Percentiles rank a stretch among this genome's conserved stretches.
Conservation (phyloP, 1,284 basidiomycete genomes). For the Heterobasidion irregulare region DNA sequence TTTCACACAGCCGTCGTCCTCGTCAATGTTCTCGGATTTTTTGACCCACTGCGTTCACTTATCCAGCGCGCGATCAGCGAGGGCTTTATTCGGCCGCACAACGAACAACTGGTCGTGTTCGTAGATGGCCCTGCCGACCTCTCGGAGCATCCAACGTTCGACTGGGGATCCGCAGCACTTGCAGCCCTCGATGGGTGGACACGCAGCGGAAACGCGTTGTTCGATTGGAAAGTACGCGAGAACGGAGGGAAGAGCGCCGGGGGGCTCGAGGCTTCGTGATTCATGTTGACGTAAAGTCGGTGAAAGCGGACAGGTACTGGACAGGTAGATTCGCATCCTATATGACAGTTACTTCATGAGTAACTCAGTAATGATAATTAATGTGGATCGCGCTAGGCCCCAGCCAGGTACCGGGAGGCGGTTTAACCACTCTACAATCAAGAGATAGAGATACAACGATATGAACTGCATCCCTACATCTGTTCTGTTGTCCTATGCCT, state of each 20-base stretch:
- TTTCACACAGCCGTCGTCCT: constrained; percentile 59
- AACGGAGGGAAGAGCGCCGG: neutral
- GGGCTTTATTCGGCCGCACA: constrained; percentile 68
- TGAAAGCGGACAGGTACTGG: no score
- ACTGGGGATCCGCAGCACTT: constrained; percentile 74
- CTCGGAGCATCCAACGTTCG: constrained; percentile 47
- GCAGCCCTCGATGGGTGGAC: constrained; percentile 62
- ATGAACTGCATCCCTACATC: no score
- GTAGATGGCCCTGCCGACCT: constrained; percentile 61
- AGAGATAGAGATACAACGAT: no score
- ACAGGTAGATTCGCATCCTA: no score
- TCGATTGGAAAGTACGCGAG: neutral
- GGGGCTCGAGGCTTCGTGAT: neutral
- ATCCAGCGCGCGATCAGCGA: constrained; percentile 58
- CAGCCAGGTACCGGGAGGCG: no score
- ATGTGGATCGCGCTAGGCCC: no score
- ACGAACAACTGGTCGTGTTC: constrained; percentile 55
- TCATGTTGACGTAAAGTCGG: neutral
- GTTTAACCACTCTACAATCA: no score
- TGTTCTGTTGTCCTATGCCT: neutral
- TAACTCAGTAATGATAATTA: neutral
- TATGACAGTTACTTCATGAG: no score
- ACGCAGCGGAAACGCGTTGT: constrained; percentile 14
- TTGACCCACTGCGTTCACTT: constrained; percentile 67
- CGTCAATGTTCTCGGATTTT: constrained; percentile 78